A percentile compares a stretch with the other conserved stretches of the same genome.
phyloP scores from a whole-genome alignment of 345 rosid species.

The Salix viminalis region DNA sequence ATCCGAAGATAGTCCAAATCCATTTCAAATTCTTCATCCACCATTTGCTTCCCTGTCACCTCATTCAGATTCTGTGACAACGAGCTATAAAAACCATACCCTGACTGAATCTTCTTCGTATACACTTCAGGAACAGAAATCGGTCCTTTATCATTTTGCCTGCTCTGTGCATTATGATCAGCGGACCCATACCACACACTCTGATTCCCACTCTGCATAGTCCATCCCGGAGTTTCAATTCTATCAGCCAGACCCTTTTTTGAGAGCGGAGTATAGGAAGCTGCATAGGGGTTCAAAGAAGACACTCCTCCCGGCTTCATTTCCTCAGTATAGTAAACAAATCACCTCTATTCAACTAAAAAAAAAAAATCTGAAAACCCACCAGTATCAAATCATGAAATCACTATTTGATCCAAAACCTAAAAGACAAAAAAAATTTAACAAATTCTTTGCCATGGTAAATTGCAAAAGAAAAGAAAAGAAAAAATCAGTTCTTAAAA shows the following conservation, averaged over 20 bases:
- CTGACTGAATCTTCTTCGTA: constrained; percentile 26
- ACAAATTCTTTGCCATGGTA: not conserved
- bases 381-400: not conserved
- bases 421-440: not conserved
- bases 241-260: constrained; percentile 43
- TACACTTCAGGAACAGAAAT: constrained; percentile 27
- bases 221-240: constrained; percentile 8
- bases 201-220: constrained; percentile 24
- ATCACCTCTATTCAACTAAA: constrained; percentile 6
- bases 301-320: constrained; percentile 67
- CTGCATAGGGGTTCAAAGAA: constrained; percentile 71
- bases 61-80: constrained; percentile 27
- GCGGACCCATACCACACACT: constrained; percentile 26
- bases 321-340: constrained; percentile 10
- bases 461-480: not conserved
- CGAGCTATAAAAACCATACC: constrained; percentile 28
- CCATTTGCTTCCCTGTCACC: constrained; percentile 36
- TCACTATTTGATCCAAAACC: not conserved
- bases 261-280: constrained; percentile 65
- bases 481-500: not conserved
- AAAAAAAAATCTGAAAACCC: not conserved
- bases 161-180: constrained; percentile 24
- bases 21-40: constrained; percentile 64
- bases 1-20: constrained; percentile 64
- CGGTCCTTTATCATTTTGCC: constrained; percentile 21